Evolutionary conservation across 345 rosid species (phyloP), one percentile per base, ranked within the genome.

Genomic region (Hibiscus mutabilis): DNA sequence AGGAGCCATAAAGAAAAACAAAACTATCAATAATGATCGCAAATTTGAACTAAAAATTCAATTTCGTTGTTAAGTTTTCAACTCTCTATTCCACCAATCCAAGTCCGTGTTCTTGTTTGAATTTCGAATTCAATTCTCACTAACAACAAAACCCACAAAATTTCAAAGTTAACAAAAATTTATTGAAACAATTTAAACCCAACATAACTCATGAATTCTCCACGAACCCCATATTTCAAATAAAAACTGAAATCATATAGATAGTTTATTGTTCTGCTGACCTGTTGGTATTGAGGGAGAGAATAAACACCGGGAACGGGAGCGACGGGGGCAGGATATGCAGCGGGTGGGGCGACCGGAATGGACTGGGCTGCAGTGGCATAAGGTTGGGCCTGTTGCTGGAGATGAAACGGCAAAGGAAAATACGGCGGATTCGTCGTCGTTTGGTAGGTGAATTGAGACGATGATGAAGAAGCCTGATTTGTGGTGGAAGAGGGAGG

Each of bases 201-300:
- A 46, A 22, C 27, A 22, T 42, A 66, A 14, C 13, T 11, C 18
- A 1, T 7, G 2, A 15, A 68, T 25, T 27, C 35, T 31, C 19
- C 15, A 8, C 0, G 25, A 67, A 27, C 10, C 24, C 3, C 25
- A 25, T 14, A 68, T 42, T 22, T 7, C 11, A 47, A 67, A 46
- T 12, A 25, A 15, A 16, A 27, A 67, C 0, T 29, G n/a, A 46
- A 13, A 46, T 33, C 1, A 2, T 5, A 13, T 4, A 5, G 0
- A 10, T 37, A 19, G 13, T 31, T 18, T 29, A 53, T 31, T 5
- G 29, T 5, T 35, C 9, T 10, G 51, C 69, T 60, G 24, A 87
- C 96, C 93, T 89, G 93, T 69, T 90, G 96, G 76, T 79, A 92
- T 80, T 92, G 97, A 31, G 97, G 97, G 57, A 84, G 80, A 31